Evolutionary conservation across 306 rosid genomes (phyloP).

Genomic region (Mimosa bimucronata): DNA sequence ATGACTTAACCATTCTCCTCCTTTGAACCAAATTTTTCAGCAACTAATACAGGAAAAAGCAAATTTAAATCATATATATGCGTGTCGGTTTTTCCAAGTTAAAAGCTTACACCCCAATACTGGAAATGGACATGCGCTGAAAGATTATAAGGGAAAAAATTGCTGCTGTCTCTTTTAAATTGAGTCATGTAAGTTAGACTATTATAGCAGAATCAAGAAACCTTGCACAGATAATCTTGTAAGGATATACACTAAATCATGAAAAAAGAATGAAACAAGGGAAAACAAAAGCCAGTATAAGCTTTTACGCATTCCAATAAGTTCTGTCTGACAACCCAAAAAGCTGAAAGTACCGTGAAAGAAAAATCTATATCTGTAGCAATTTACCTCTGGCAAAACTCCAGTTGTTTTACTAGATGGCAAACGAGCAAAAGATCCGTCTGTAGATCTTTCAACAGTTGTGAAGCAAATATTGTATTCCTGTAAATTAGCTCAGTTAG

Average conservation of each 20-base stretch:
- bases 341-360: conserved; percentile 9
- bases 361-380: conserved; percentile 15
- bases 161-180: not conserved
- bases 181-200: not conserved
- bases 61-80: conserved; percentile 27
- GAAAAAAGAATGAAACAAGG: conserved; percentile 2
- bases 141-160: not conserved
- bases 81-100: not conserved
- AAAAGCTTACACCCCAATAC: not conserved
- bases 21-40: conserved; percentile 81
- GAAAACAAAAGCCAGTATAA: not conserved
- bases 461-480: conserved; percentile 97
- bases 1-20: conserved; percentile 75
- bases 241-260: not conserved
- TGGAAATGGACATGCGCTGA: not conserved
- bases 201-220: not conserved
- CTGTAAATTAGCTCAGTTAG: conserved; percentile 53
- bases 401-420: conserved; percentile 75
- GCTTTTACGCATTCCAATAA: conserved; percentile 16
- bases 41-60: conserved; percentile 51
- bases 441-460: conserved; percentile 79
- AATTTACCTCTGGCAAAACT: conserved; percentile 90
- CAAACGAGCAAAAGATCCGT: conserved; percentile 69
- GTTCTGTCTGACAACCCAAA: conserved; percentile 10
- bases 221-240: not conserved